Conservation (phyloP, 768 basidiomycete genomes). For the Podaxis sp. region DNA sequence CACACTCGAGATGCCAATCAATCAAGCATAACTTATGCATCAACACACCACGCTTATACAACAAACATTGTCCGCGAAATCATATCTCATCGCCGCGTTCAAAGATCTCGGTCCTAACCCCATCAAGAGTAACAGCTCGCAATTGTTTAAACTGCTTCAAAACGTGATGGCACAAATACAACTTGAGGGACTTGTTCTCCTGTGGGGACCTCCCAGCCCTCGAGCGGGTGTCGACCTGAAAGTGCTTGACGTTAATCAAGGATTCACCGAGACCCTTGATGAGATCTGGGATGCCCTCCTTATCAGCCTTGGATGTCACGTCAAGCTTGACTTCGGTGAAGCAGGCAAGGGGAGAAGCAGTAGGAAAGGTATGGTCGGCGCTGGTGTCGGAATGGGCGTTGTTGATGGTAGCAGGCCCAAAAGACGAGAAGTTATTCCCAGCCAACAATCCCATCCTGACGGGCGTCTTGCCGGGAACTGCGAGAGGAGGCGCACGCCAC, state of each 20-base stretch:
- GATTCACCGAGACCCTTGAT: slow-evolving; percentile 5
- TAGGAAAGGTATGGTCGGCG: not conserved
- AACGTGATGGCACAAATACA: not conserved
- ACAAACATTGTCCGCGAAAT: not conserved
- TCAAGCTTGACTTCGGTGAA: slow-evolving; percentile 13
- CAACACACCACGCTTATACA: too few species aligned
- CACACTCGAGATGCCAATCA: too few species aligned
- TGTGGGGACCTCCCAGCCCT: not conserved
- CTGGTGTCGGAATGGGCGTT: not conserved
- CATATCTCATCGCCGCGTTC: not conserved
- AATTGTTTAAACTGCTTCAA: slow-evolving; percentile 1
- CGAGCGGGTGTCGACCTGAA: slow-evolving; percentile 2
- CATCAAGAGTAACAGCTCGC: slow-evolving; percentile 3
- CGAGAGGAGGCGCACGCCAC: not conserved
- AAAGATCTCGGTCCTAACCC: not conserved
- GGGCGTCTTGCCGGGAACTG: not conserved
- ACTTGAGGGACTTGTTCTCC: slow-evolving; percentile 1
- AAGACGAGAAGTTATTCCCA: not conserved
- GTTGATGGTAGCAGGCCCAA: not conserved
- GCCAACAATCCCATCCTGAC: not conserved
- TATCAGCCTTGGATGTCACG: slow-evolving; percentile 5
- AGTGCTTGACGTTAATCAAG: not conserved
- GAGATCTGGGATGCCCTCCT: not conserved
- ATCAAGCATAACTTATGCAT: too few species aligned
- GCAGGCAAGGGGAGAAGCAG: not conserved